Base-by-base conservation (phyloP, 1,139 yeast species). In the Geotrichum klebahnii region DNA sequence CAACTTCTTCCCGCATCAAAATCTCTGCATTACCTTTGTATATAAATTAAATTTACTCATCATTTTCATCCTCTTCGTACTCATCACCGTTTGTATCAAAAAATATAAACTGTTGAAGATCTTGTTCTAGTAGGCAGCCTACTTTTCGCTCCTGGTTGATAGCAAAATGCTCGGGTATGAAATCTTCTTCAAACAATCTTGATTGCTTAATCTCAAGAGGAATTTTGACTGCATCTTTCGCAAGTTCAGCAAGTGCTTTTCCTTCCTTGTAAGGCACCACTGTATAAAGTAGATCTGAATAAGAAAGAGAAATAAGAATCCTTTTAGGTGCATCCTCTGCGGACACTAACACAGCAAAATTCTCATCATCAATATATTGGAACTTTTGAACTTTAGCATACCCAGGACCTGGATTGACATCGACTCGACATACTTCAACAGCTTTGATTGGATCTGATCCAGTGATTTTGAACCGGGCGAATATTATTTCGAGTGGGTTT, bases 51-150 rank as follows among this genome's bases (percentile, higher is more conserved):
- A 42, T 29, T 12, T 12, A 17, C 32, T 35, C 31, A 10, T 49
- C 42, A 4, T 42, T 49, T 16, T 53, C 53, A 12, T 53, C 57
- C 6, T 50, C 54, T 6, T 48, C 52, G 10, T 51, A 53, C 10
- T 52, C 53, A 4, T 52, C 52, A 6, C 51, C 58, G 33, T 57
- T 62, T 19, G 59, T 37, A 29, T 57, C 61, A 40, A 61, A 53
- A 37, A 61, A 57, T 14, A 55, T 48, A 49, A 58, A 60, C 37
- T 53, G 54, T 39, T 55, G 59, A 9, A 34, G 35, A 37, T 59
- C 60, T 10, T 50, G 33, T 39, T 51, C 54, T 5, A 62, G 46
- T 26, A 61, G 35, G 36, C 59, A 56, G 5, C 61, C 65, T 4
- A 62, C 50, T 14, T 57, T 42, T 23, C 60, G 51, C 3, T 53